Conservation (phyloP, 805 yeast genomes). For the Ogataea polymorpha region DNA sequence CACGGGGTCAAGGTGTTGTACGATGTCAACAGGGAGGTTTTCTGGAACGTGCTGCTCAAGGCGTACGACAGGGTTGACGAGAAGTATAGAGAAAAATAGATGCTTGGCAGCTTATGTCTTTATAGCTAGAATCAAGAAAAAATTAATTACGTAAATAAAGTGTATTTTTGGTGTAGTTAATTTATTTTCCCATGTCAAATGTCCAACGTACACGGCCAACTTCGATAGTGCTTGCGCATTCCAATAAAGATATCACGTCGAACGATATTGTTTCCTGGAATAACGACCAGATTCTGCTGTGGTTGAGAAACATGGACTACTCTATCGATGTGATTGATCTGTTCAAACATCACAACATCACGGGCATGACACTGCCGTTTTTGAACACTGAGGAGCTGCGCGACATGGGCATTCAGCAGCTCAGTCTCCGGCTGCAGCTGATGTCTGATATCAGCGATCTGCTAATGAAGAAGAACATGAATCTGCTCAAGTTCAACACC, state of each 20-base stretch:
- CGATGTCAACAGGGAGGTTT: slow-evolving; percentile 37
- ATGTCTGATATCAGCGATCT: slow-evolving; percentile 59
- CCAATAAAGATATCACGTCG: slow-evolving; percentile 15
- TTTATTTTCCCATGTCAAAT: slow-evolving; percentile 5
- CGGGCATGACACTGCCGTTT: slow-evolving; percentile 70
- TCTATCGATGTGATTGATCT: slow-evolving; percentile 24
- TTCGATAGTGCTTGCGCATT: slow-evolving; percentile 18
- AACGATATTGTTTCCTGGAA: slow-evolving; percentile 29
- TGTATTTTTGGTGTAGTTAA: no score
- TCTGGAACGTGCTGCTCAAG: slow-evolving; percentile 44
- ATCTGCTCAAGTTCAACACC: slow-evolving; percentile 14
- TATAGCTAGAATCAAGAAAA: not conserved
- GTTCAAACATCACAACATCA: slow-evolving; percentile 58
- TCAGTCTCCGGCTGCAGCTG: slow-evolving; percentile 56
- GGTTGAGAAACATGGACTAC: slow-evolving; percentile 28
- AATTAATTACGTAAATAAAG: no score
- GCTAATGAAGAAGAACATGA: slow-evolving; percentile 33
- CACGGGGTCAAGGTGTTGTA: slow-evolving; percentile 40
- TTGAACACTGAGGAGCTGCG: slow-evolving; percentile 66
- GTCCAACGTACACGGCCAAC: slow-evolving; percentile 14
- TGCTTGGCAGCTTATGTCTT: not conserved
- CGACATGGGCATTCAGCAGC: slow-evolving; percentile 61
- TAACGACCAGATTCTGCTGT: slow-evolving; percentile 30
- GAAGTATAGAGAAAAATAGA: not conserved
- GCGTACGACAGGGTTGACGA: slow-evolving; percentile 38